Conservation (phyloP, 2,329 filamentous ascomycete genomes). For the Aspergillus caelatus region DNA sequence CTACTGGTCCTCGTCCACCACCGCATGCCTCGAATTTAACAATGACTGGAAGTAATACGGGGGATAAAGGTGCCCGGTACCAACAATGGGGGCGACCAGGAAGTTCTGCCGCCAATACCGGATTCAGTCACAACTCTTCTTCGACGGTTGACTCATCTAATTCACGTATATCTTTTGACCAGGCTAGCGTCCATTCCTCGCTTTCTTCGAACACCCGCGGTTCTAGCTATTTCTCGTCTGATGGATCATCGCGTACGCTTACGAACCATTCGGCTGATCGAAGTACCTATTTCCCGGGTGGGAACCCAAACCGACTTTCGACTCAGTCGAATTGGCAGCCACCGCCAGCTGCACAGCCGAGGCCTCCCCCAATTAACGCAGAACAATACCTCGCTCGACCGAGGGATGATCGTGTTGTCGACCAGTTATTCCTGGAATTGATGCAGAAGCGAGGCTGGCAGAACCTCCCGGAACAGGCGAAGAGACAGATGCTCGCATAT, state of each 20-base stretch:
- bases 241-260: constrained; percentile 51
- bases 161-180: constrained; percentile 63
- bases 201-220: constrained; percentile 62
- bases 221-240: constrained; percentile 60
- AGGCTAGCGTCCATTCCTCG: constrained; percentile 65
- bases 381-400: constrained; percentile 46
- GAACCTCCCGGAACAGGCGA: constrained; percentile 91
- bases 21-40: constrained; percentile 59
- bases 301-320: constrained; percentile 32
- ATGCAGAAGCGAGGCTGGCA: constrained; percentile 99
- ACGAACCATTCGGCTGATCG: constrained; percentile 42
- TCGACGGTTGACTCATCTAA: constrained; percentile 55
- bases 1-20: constrained; percentile 64
- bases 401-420: constrained; percentile 71
- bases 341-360: constrained; percentile 30
- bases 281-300: constrained; percentile 28
- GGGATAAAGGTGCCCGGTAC: constrained; percentile 69
- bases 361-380: constrained; percentile 31
- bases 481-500: constrained; percentile 94
- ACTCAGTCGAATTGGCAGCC: constrained; percentile 34
- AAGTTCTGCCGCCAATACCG: constrained; percentile 58
- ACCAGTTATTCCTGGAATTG: constrained; percentile 86
- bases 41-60: constrained; percentile 71
- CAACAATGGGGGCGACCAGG: constrained; percentile 74
- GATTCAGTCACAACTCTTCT: constrained; percentile 62